phyloP scores from a whole-genome alignment of 75 land plant species.

The Gnetum montanum region DNA sequence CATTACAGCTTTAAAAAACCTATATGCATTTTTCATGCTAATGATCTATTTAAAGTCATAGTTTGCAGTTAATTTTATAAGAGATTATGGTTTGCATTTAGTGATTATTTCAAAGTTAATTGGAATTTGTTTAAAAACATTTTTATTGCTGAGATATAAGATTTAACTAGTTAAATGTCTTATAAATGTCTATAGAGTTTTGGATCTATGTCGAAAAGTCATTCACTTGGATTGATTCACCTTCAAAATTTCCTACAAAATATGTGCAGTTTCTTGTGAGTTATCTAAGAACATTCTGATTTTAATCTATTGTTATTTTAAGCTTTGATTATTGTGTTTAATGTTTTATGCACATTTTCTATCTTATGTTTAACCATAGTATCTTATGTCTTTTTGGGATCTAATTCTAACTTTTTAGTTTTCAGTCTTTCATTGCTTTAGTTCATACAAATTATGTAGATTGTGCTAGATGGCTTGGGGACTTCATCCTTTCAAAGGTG shows the following conservation, averaged over 20 bases:
- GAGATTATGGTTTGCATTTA: too few species aligned
- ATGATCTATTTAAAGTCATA: too few species aligned
- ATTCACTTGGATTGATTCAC: constrained; percentile 85
- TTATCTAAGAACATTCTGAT: too few species aligned
- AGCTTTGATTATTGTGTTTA: neutral
- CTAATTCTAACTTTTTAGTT: neutral
- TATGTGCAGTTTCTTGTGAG: constrained; percentile 96
- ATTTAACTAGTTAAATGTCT: too few species aligned
- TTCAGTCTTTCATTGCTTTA: constrained; percentile 76
- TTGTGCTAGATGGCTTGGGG: constrained; percentile 96
- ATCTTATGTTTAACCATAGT: neutral
- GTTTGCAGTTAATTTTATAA: too few species aligned
- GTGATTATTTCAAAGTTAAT: too few species aligned
- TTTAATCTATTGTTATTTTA: neutral
- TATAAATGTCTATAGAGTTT: constrained; percentile 43
- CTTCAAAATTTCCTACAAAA: constrained; percentile 95
- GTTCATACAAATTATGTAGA: constrained; percentile 97
- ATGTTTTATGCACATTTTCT: neutral
- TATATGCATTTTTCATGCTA: too few species aligned
- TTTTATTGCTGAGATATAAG: too few species aligned
- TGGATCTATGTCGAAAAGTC: constrained; percentile 94
- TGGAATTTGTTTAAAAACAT: too few species aligned
- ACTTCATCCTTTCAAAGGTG: constrained; percentile 92
- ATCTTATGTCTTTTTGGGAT: neutral
- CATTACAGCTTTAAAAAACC: too few species aligned